phyloP scores from a whole-genome alignment of 148 eudicot genomes.

The Arbutus unedo region DNA sequence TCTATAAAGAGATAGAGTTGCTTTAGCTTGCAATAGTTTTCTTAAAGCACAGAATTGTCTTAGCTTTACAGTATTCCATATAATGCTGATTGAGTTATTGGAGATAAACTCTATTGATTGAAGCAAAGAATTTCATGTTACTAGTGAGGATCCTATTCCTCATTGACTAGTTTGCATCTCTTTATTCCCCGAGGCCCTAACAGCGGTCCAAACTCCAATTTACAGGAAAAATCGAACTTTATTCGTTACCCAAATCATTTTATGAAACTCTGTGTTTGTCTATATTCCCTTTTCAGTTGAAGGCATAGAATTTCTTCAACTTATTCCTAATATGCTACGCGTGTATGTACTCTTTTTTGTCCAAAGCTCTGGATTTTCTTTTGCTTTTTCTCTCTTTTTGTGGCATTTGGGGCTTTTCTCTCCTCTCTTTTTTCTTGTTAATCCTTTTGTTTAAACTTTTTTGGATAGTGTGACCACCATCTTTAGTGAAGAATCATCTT shows the following conservation, averaged over 20 bases:
- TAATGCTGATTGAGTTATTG: background rate
- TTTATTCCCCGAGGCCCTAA: background rate
- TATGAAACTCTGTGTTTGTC: background rate
- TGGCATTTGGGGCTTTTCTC: background rate
- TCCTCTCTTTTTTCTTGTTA: background rate
- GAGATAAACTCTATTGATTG: background rate
- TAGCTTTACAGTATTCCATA: background rate
- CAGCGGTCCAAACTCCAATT: constrained; percentile 2
- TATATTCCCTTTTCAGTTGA: background rate
- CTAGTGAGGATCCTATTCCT: background rate
- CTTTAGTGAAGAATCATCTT: constrained; percentile 5
- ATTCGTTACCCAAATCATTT: background rate
- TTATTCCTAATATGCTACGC: background rate
- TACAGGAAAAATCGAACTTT: background rate
- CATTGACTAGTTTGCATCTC: background rate
- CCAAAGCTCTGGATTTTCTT: background rate
- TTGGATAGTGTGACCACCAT: constrained; percentile 4
- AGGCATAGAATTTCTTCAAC: background rate
- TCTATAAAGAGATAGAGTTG: background rate
- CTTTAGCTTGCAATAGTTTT: background rate
- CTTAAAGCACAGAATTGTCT: background rate
- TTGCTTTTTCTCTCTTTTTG: background rate
- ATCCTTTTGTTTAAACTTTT: constrained; percentile 3
- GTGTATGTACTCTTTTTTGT: background rate
- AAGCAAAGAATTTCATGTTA: background rate